These are phyloP conservation scores for Fusarium temperatum DNA, from an alignment of 2,329 filamentous ascomycete genomes.

Conservation along the genomic window DNA sequence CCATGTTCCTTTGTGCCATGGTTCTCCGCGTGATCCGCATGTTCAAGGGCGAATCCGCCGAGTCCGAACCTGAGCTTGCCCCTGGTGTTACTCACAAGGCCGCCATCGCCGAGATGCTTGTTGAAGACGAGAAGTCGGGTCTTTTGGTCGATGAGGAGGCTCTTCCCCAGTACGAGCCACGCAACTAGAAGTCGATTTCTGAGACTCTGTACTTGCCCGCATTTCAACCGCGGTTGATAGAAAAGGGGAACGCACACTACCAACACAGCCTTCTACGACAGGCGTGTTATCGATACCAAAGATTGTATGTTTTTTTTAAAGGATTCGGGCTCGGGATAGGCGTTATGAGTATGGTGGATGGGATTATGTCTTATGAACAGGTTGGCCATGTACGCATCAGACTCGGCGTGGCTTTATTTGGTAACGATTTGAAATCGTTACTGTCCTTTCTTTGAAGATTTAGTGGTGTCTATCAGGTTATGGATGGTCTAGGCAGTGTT, in stretches of 20 bases:
- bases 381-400: background rate
- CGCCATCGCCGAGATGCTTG: slow-evolving; percentile 48
- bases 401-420: background rate
- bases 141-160: slow-evolving; percentile 55
- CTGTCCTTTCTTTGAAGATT: slow-evolving; percentile 28
- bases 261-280: slow-evolving; percentile 1
- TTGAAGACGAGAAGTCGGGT: slow-evolving; percentile 60
- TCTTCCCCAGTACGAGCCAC: slow-evolving; percentile 43
- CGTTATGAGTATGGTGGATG: slow-evolving; percentile 24
- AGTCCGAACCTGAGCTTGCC: slow-evolving; percentile 17
- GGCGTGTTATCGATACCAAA: slow-evolving; percentile 30
- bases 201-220: background rate
- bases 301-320: slow-evolving; percentile 24
- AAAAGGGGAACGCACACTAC: background rate
- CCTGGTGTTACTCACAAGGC: slow-evolving; percentile 44
- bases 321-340: slow-evolving; percentile 11
- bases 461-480: background rate
- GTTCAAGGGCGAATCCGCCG: slow-evolving; percentile 44
- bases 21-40: slow-evolving; percentile 67
- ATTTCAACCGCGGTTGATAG: background rate
- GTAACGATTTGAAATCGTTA: slow-evolving; percentile 12
- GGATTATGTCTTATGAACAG: slow-evolving; percentile 28
- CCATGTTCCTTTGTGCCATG: slow-evolving; percentile 71
- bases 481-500: slow-evolving; percentile 10
- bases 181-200: slow-evolving; percentile 24